These are phyloP conservation scores for Sporisorium graminicola DNA, from an alignment of 1,284 basidiomycete species.

Conservation along the genomic window DNA sequence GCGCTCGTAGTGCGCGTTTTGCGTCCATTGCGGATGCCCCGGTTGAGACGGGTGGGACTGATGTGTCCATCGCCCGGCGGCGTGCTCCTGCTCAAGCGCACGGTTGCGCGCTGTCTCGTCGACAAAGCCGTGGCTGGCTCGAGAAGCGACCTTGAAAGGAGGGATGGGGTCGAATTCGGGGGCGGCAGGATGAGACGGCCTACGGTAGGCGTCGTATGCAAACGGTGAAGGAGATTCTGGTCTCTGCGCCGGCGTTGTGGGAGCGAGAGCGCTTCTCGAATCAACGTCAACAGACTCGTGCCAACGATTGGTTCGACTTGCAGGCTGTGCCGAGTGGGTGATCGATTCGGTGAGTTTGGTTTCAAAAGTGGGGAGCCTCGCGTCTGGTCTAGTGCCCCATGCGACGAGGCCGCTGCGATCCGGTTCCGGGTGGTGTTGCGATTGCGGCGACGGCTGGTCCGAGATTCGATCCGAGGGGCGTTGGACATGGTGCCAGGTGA, in stretches of 20 bases:
- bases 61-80: not conserved
- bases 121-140: constrained; percentile 18
- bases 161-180: not conserved
- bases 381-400: constrained; percentile 12
- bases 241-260: not conserved
- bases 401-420: constrained; percentile 11
- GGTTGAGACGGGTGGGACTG: constrained; percentile 1
- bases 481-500: not conserved
- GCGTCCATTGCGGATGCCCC: not conserved
- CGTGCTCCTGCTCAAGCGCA: constrained; percentile 10
- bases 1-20: constrained; percentile 9
- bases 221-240: constrained; percentile 44
- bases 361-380: constrained; percentile 3
- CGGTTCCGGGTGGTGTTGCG: not conserved
- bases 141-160: not conserved
- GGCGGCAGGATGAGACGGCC: constrained; percentile 12
- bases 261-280: not conserved
- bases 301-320: constrained; percentile 1
- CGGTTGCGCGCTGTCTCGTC: constrained; percentile 17
- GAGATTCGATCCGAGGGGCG: not conserved
- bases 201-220: constrained; percentile 35
- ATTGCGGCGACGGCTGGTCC: not conserved
- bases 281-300: not conserved
- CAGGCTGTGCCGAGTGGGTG: constrained; percentile 4
- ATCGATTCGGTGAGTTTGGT: not conserved